Evolutionary conservation across 305 asterid species (phyloP), one percentile per base, ranked within the genome.

Genomic region (Fraxinus platypoda): DNA sequence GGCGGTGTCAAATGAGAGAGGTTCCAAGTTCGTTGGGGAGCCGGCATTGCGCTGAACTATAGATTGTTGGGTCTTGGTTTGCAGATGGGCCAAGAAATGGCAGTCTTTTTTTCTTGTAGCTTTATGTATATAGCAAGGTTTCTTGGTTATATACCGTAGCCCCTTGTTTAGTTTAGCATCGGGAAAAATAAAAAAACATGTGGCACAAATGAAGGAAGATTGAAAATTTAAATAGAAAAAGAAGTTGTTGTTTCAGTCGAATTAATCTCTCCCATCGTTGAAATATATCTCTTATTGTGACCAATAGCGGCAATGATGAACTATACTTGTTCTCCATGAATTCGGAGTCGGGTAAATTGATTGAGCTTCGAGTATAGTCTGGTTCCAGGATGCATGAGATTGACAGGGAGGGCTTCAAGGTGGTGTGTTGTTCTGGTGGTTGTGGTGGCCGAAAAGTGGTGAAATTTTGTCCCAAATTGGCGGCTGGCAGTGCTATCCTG

Each of bases 71-170:
- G 33, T 76, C 70, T 76, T 79, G 70, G 77, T 82, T 81, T 62
- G 37, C 31, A 64, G 88, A 34, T 83, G 34, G 80, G 74, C n/a
- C 19, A 76, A 41, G 25, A 76, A 66, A 74, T 77, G 81, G 81
- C 75, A 26, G 8, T 28, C 74, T 78, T 78, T 43, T 77, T 84
- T 82, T 83, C 80, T 80, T 90, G 89, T 81, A 82, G 64, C 79
- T 81, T 87, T 87, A 83, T 91, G 94, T 89, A 85, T 87, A 86
- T 88, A 82, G 89, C 94, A 89, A 90, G 89, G 91, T 87, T 88
- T 88, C 91, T 90, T 88, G 91, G 91, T 90, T 90, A 89, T 88
- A 86, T 82, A 85, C 90, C 87, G 90, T 85, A 90, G 85, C 87
- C 76, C 83, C 84, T 12, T 3, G 74, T 84, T 81, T 78, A 81